Base-by-base conservation (phyloP, 73 alveolate species). In the Paramecium primaurelia region DNA sequence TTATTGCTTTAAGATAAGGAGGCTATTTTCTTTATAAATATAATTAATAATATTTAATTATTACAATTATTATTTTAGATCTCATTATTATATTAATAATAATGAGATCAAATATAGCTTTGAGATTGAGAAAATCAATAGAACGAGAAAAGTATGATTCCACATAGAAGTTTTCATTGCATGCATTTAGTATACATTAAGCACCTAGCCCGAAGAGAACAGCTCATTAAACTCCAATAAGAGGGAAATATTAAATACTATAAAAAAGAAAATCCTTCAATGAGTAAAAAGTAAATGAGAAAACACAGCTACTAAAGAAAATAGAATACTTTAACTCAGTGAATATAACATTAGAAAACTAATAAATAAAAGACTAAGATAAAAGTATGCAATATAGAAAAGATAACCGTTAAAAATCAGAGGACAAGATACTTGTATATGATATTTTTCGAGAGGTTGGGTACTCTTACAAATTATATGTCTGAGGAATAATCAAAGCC, bases 371-470 rank as follows among this genome's bases (percentile, higher is more conserved):
- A 64, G 47, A 32, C 47, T 34, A 64, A 28, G 26, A 64, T 64
- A 64, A 64, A 64, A 64, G 84, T 64, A 64, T 64, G 25, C 84
- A 64, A 64, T 64, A 64, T 28, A 64, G 26, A n/a, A 64, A 18
- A 34, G 84, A 64, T 32, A 64, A 64, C 84, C 84, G 87, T 37
- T 73, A 73, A 73, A 68, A 73, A 73, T 73, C 87, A 37, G 87
- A 73, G 38, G 87, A 73, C 47, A 73, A 73, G 59, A 73, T 73
- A 73, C 87, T 73, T 16, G 87, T 73, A 20, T 73, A 73, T 73
- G 87, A 73, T 73, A 44, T 73, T 36, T 73, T 73, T 73, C 25
- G 47, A 73, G 87, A 73, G 87, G 87, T 73, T 73, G 59, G 87
- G 59, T 73, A 37, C 58, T 73, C 40, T 73, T 73, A 37, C 47